Conservation (phyloP, 257 asterid genomes). For the Gentiana dahurica region DNA sequence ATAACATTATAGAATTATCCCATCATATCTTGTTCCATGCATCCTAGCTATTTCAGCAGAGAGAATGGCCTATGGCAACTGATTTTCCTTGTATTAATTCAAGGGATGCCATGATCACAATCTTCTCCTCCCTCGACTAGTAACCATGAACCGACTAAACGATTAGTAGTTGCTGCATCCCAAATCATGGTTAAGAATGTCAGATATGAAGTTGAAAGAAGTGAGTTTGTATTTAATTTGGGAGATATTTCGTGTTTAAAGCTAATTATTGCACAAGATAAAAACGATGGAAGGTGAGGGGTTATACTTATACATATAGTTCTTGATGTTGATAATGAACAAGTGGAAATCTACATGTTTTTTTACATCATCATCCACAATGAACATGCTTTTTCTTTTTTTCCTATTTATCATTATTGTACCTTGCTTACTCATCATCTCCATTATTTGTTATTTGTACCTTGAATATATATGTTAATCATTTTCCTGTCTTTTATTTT, state of each 20-base stretch:
- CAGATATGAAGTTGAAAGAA: constrained; percentile 10
- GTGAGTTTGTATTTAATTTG: neutral
- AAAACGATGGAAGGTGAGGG: constrained; percentile 9
- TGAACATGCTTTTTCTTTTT: constrained; percentile 10
- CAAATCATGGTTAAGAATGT: constrained; percentile 14
- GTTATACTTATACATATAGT: constrained; percentile 15
- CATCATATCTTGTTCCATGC: neutral
- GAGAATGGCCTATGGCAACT: constrained; percentile 13
- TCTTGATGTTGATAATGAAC: constrained; percentile 5
- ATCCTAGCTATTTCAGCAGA: constrained; percentile 1
- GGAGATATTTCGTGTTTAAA: neutral
- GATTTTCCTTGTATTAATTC: constrained; percentile 9
- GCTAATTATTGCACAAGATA: constrained; percentile 15
- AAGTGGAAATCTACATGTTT: constrained; percentile 3
- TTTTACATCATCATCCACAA: constrained; percentile 31
- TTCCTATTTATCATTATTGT: constrained; percentile 21
- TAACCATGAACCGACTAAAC: constrained; percentile 13
- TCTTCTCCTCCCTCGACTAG: constrained; percentile 15
- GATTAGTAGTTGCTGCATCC: constrained; percentile 14
- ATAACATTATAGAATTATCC: neutral
- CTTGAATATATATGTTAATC: neutral
- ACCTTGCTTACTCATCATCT: constrained; percentile 11
- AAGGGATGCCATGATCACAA: constrained; percentile 4
- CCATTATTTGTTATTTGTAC: constrained; percentile 4
- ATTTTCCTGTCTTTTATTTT: too few relatives aligned